Percentiles rank a stretch among this genome's conserved stretches.
phyloP scores from a whole-genome alignment of 1,284 basidiomycete genomes.

The Moniliophthora roreri region DNA sequence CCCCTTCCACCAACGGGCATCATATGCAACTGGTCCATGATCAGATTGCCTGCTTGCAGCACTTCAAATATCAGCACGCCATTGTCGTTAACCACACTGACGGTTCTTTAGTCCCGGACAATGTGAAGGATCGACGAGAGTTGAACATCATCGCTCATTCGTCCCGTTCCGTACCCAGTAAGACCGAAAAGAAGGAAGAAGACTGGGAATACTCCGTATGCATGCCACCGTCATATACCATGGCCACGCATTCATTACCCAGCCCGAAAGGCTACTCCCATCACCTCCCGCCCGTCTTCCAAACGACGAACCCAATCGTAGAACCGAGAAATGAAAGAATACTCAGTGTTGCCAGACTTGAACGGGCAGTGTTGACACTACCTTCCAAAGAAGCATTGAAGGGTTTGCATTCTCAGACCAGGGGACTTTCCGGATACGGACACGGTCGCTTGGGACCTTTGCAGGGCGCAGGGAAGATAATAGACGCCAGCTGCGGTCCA shows the following conservation, averaged over 20 bases:
- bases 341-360: constrained; percentile 57
- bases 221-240: constrained; percentile 51
- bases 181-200: neutral
- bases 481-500: constrained; percentile 26
- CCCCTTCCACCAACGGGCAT: constrained; percentile 26
- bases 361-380: constrained; percentile 58
- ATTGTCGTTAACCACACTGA: constrained; percentile 75
- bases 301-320: constrained; percentile 77
- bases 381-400: constrained; percentile 50
- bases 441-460: constrained; percentile 41
- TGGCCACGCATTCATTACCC: constrained; percentile 62
- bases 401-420: constrained; percentile 37
- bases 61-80: constrained; percentile 49
- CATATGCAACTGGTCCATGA: constrained; percentile 25
- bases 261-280: constrained; percentile 30
- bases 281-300: constrained; percentile 44
- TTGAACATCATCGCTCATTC: constrained; percentile 54
- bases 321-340: constrained; percentile 46
- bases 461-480: constrained; percentile 44
- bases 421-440: constrained; percentile 32
- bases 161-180: neutral
- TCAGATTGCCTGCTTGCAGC: constrained; percentile 40
- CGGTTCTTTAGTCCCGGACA: constrained; percentile 49
- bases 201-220: constrained; percentile 38
- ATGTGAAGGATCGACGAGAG: constrained; percentile 51